Evolutionary conservation across 2,329 filamentous ascomycete species (phyloP).

Genomic region (Penicillium verrucosum): DNA sequence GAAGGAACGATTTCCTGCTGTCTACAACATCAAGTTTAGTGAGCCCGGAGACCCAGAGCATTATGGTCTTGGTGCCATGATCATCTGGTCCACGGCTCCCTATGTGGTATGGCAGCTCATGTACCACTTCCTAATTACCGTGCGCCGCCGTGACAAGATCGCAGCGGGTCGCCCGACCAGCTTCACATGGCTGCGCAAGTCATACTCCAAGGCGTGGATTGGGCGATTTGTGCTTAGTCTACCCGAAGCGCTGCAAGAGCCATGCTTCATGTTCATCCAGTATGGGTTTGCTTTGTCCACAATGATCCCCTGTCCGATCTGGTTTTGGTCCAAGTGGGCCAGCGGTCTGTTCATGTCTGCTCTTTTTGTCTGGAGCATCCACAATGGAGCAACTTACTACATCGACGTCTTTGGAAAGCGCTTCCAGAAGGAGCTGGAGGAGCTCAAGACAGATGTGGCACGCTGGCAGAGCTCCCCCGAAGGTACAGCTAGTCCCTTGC

Average conservation of each 20-base stretch:
- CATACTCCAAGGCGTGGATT: constrained; percentile 85
- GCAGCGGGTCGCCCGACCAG: constrained; percentile 91
- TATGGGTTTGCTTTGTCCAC: constrained; percentile 87
- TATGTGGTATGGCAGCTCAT: constrained; percentile 89
- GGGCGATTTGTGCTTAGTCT: constrained; percentile 79
- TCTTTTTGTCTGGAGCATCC: constrained; percentile 92
- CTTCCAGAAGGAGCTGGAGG: constrained; percentile 93
- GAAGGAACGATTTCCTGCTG: constrained; percentile 71
- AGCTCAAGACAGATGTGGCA: constrained; percentile 80
- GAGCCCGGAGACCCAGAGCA: constrained; percentile 69
- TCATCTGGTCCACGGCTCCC: constrained; percentile 88
- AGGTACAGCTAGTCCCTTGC: constrained; percentile 29
- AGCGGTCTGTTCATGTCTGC: constrained; percentile 71
- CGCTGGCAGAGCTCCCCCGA: constrained; percentile 67
- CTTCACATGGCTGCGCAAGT: constrained; percentile 93
- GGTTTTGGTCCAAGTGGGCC: constrained; percentile 86
- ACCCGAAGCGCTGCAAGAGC: constrained; percentile 73
- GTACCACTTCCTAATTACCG: constrained; percentile 94
- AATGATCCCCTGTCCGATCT: constrained; percentile 90
- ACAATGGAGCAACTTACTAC: constrained; percentile 96
- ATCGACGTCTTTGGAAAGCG: constrained; percentile 96
- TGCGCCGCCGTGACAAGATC: constrained; percentile 92
- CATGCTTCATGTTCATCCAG: constrained; percentile 94
- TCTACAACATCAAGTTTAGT: constrained; percentile 73
- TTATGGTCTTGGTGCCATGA: constrained; percentile 79